Evolutionary conservation across 139 green algal species (phyloP).

Genomic region (Marvania coccoides): DNA sequence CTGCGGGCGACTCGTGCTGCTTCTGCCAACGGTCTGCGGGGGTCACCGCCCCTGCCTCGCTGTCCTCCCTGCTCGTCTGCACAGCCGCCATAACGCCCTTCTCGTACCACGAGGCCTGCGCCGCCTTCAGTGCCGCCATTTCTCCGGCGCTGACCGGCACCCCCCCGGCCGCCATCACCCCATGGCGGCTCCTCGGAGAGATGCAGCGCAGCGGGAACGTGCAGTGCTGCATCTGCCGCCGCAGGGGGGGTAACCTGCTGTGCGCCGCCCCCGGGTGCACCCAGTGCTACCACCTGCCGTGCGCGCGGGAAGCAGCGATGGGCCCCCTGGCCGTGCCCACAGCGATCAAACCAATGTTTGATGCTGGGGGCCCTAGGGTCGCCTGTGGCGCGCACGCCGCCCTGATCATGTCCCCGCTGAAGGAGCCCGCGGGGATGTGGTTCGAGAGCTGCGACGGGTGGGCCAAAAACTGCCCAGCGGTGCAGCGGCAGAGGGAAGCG

Average conservation of each 20-base stretch:
- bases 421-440: constrained; percentile 8
- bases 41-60: background rate
- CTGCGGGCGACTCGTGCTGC: background rate
- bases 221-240: background rate
- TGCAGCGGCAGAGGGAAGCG: too few species aligned
- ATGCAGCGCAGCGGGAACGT: background rate
- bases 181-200: background rate
- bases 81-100: background rate
- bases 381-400: background rate
- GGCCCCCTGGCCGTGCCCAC: background rate
- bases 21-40: background rate
- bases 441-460: constrained; percentile 8
- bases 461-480: constrained; percentile 4
- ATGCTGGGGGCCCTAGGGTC: background rate
- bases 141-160: background rate
- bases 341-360: background rate
- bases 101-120: constrained; percentile 12
- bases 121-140: constrained; percentile 1
- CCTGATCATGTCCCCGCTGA: background rate
- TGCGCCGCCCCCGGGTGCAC: background rate
- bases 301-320: constrained; percentile 2
- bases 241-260: background rate
- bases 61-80: background rate
- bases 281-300: constrained; percentile 9
- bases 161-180: background rate